phyloP scores from a whole-genome alignment of 805 yeast genomes.

The Candida ulmi region DNA sequence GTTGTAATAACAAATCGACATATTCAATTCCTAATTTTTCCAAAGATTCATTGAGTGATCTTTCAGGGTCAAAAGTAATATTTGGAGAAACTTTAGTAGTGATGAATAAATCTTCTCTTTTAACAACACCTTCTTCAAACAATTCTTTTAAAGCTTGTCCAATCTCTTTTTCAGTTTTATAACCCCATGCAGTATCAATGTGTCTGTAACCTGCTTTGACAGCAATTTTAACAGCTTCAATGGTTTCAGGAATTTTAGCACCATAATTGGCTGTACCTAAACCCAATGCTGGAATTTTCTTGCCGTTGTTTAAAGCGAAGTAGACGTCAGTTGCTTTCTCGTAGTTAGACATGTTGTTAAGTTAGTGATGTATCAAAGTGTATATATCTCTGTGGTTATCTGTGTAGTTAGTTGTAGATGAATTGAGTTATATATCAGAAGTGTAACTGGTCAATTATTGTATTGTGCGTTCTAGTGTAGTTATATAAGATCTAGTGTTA shows the following conservation, averaged over 20 bases:
- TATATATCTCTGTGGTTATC: too few relatives aligned
- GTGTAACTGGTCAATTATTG: too few relatives aligned
- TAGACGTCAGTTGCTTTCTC: constrained; percentile 29
- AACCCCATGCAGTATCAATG: constrained; percentile 70
- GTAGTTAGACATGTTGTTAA: constrained; percentile 9
- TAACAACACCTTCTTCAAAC: constrained; percentile 33
- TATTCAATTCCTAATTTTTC: constrained; percentile 61
- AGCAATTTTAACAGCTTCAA: constrained; percentile 37
- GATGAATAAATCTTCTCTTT: constrained; percentile 58
- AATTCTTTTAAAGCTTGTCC: constrained; percentile 46
- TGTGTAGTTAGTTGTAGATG: too few relatives aligned
- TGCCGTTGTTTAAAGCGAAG: constrained; percentile 51
- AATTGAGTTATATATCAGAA: too few relatives aligned
- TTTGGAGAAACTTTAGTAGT: constrained; percentile 70
- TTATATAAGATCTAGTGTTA: too few relatives aligned
- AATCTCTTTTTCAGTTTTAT: constrained; percentile 55
- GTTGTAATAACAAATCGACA: constrained; percentile 71
- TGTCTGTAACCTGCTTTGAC: constrained; percentile 56
- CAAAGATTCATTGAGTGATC: constrained; percentile 53
- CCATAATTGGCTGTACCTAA: constrained; percentile 60
- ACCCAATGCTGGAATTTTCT: constrained; percentile 59
- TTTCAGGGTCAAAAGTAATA: constrained; percentile 44
- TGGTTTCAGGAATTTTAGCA: constrained; percentile 39
- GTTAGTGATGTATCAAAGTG: not conserved
- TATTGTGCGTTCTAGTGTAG: too few relatives aligned